Evolutionary conservation across 202 grass and related monocot species (phyloP).

Genomic region (Digitaria exilis): DNA sequence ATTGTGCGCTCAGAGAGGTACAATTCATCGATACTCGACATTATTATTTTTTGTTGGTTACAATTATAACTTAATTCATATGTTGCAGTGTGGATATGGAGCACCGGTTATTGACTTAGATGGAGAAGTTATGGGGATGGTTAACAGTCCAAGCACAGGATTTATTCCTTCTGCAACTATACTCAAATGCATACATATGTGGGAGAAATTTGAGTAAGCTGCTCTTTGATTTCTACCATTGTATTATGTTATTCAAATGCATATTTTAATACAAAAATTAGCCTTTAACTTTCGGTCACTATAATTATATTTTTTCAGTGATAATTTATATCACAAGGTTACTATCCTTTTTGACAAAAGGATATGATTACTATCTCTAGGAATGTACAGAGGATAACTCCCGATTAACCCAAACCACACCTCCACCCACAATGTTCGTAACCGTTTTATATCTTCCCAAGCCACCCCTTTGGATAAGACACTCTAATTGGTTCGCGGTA

Average conservation of each 20-base stretch:
- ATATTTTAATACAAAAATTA: neutral
- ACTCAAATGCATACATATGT: neutral
- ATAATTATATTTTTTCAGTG: too few species aligned
- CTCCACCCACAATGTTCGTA: too few species aligned
- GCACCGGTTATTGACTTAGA: neutral
- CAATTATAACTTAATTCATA: neutral
- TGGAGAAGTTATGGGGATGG: neutral
- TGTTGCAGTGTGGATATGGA: neutral
- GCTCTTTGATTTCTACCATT: neutral
- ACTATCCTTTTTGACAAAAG: neutral
- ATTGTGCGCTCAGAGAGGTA: neutral
- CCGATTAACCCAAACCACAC: too few species aligned
- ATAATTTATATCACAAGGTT: neutral
- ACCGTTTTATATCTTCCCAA: too few species aligned
- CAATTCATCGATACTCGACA: neutral
- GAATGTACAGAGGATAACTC: neutral
- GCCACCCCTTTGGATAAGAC: neutral
- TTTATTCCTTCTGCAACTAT: neutral
- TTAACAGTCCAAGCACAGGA: neutral
- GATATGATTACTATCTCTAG: neutral
- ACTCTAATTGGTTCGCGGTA: neutral
- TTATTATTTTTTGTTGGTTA: neutral
- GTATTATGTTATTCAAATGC: neutral
- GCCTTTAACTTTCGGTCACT: too few species aligned
- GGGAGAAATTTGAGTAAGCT: neutral